Percentiles rank a stretch among this genome's conserved stretches.
Conservation (phyloP, 1,284 basidiomycete species). For the Cutaneotrichosporon mucoides region DNA sequence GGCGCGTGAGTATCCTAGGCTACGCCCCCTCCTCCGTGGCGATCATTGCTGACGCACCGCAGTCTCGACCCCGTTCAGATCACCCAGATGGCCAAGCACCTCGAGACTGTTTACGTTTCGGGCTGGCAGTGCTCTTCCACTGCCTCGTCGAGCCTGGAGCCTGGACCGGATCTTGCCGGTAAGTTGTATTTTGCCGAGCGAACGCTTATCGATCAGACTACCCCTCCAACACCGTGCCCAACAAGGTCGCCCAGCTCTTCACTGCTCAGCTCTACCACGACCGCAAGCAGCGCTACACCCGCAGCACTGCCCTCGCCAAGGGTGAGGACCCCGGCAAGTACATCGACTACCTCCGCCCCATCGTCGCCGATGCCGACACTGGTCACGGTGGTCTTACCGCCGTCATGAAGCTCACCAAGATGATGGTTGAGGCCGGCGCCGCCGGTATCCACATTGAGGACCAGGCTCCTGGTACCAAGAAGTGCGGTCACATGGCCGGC, state of each 20-base stretch:
- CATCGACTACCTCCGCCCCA: constrained; percentile 85
- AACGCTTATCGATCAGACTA: constrained; percentile 48
- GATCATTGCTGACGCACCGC: not conserved
- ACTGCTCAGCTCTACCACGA: constrained; percentile 62
- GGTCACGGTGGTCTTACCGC: constrained; percentile 70
- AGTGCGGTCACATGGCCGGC: constrained; percentile 69
- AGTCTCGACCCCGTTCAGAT: constrained; percentile 94
- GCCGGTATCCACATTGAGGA: constrained; percentile 74
- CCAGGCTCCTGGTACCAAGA: constrained; percentile 58
- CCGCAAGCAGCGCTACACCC: constrained; percentile 63
- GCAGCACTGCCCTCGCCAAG: constrained; percentile 41
- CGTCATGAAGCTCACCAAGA: constrained; percentile 87
- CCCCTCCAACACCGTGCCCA: constrained; percentile 61
- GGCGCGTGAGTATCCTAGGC: constrained; percentile 72
- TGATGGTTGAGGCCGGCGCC: constrained; percentile 72
- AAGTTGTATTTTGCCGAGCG: constrained; percentile 1
- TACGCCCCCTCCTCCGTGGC: too few relatives aligned
- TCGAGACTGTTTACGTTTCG: constrained; percentile 92
- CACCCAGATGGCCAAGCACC: constrained; percentile 90
- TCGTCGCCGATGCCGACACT: constrained; percentile 91
- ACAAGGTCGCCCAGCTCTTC: constrained; percentile 62
- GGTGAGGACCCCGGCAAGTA: constrained; percentile 53
- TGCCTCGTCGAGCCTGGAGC: constrained; percentile 89
- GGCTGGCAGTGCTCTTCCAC: constrained; percentile 93
- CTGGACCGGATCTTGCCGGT: constrained; percentile 87